These are phyloP conservation scores for Coccomyxa subellipsoidea DNA, from an alignment of 163 green algal species.

Conservation along the genomic window DNA sequence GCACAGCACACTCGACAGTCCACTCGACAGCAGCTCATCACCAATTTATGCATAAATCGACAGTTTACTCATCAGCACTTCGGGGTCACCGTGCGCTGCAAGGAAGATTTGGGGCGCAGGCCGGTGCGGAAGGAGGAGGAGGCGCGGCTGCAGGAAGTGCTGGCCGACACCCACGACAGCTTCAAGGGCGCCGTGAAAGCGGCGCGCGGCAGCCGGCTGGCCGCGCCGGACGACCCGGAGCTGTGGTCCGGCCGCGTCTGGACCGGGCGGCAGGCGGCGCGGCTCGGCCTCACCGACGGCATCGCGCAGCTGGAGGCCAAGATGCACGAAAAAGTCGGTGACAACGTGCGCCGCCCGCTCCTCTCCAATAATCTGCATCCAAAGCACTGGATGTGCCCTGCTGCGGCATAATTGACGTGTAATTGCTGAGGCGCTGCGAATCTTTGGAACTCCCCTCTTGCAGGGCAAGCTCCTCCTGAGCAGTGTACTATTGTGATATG, in stretches of 20 bases:
- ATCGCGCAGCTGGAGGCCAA: conserved; percentile 21
- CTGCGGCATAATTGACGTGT: too few species aligned
- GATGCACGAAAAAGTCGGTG: conserved; percentile 30
- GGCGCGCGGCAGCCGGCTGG: conserved; percentile 23
- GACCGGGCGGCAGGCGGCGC: conserved; percentile 40
- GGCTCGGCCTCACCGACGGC: conserved; percentile 42
- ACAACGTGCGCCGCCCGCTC: conserved; percentile 13
- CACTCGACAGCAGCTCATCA: too few species aligned
- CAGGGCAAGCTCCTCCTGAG: too few species aligned
- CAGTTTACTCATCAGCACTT: too few species aligned
- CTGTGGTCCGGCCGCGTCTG: conserved; percentile 41
- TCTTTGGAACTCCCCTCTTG: too few species aligned
- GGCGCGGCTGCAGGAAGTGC: conserved; percentile 25
- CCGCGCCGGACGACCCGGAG: conserved; percentile 15
- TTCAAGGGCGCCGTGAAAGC: conserved; percentile 13
- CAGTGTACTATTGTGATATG: too few species aligned
- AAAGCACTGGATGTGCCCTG: too few species aligned
- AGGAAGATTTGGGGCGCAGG: background rate
- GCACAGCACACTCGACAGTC: too few species aligned
- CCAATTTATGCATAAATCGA: too few species aligned
- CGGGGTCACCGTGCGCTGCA: too few species aligned
- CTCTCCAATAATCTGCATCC: background rate
- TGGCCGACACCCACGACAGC: conserved; percentile 32
- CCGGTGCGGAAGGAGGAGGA: conserved; percentile 27
- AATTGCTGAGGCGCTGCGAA: too few species aligned